Percentiles rank a stretch among this genome's conserved stretches.
These are phyloP conservation scores for Phytophthora crassamura DNA, from an alignment of 352 stramenopile species.

Conservation along the genomic window DNA sequence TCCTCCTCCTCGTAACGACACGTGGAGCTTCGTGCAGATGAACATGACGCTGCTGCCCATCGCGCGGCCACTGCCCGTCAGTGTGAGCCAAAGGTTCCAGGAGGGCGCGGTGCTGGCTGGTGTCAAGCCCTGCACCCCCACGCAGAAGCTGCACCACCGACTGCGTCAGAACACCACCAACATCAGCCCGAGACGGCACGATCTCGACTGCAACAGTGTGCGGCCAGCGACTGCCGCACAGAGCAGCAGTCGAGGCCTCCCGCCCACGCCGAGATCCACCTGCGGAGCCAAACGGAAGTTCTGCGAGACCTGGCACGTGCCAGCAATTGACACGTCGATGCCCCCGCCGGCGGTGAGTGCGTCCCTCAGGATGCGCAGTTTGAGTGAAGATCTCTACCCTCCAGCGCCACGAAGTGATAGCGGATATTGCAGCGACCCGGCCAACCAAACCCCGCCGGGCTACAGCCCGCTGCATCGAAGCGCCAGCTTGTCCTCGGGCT, in stretches of 20 bases:
- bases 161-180: constrained; percentile 56
- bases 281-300: constrained; percentile 38
- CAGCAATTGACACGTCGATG: constrained; percentile 34
- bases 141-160: constrained; percentile 63
- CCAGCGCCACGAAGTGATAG: constrained; percentile 28
- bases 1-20: constrained; percentile 15
- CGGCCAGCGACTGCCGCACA: constrained; percentile 19
- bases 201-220: constrained; percentile 32
- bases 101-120: constrained; percentile 42
- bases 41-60: constrained; percentile 87
- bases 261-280: constrained; percentile 28
- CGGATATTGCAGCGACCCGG: constrained; percentile 44
- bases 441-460: constrained; percentile 14
- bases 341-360: constrained; percentile 17
- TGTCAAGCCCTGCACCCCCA: constrained; percentile 70
- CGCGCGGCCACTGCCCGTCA: constrained; percentile 68
- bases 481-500: constrained; percentile 44
- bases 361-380: constrained; percentile 39
- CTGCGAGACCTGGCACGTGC: constrained; percentile 33
- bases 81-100: constrained; percentile 46
- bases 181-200: constrained; percentile 74
- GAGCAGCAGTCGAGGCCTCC: constrained; percentile 16
- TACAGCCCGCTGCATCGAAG: constrained; percentile 43
- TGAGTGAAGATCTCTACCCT: constrained; percentile 46
- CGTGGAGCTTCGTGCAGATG: constrained; percentile 89